Percentiles rank a stretch among this genome's conserved stretches.
Conservation (phyloP, 208 protist genomes). For the Naegleria fowleri region DNA sequence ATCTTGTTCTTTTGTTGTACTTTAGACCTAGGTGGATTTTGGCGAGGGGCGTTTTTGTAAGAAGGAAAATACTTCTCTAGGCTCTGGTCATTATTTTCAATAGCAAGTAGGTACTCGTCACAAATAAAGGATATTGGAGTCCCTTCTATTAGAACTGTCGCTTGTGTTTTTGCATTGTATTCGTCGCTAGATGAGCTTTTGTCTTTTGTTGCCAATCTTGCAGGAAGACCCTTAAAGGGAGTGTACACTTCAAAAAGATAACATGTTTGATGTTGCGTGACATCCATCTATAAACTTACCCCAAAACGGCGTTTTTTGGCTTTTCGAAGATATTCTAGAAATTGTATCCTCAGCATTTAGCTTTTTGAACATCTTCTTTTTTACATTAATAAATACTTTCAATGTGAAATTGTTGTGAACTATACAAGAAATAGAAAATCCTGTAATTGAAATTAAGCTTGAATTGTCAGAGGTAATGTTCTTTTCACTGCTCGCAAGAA, state of each 20-base stretch:
- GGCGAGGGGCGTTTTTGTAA: not conserved
- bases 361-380: not conserved
- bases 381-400: not conserved
- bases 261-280: not conserved
- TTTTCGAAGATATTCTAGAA: not conserved
- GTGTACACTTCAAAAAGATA: not conserved
- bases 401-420: not conserved
- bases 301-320: not conserved
- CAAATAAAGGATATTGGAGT: not conserved
- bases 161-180: not conserved
- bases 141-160: not conserved
- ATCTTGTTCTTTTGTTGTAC: not conserved
- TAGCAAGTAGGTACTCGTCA: not conserved
- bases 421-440: not conserved
- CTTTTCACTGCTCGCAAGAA: not conserved
- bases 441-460: not conserved
- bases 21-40: not conserved
- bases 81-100: not conserved
- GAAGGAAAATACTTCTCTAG: conserved; percentile 2
- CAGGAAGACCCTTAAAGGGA: not conserved
- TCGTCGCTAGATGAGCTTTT: not conserved
- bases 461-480: not conserved
- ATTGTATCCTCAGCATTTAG: not conserved
- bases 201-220: not conserved
- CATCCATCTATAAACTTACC: not conserved